Percentiles rank a stretch among this genome's conserved stretches.
These are phyloP conservation scores for Tothia fuscella DNA, from an alignment of 2,329 filamentous ascomycete genomes.

Conservation along the genomic window DNA sequence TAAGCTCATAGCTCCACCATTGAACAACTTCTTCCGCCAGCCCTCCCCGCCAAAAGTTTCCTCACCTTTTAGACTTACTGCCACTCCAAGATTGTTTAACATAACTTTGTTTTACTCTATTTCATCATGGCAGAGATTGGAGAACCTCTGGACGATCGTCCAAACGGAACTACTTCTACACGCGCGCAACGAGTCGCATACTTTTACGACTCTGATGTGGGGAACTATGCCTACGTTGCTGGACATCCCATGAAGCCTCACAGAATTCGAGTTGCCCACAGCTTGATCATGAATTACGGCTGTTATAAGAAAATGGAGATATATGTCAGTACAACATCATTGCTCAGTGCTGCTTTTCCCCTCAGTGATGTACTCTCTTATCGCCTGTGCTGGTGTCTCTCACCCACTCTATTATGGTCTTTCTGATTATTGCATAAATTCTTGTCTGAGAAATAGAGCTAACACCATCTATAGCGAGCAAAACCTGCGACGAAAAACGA, in stretches of 20 bases:
- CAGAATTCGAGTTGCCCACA: constrained; percentile 52
- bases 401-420: not conserved
- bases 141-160: constrained; percentile 40
- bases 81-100: too few species aligned
- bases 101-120: too few species aligned
- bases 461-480: constrained; percentile 26
- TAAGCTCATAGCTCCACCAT: too few species aligned
- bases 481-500: constrained; percentile 51
- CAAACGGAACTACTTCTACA: constrained; percentile 12
- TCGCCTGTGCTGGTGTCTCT: not conserved
- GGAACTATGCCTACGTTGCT: constrained; percentile 89
- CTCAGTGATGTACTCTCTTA: constrained; percentile 17
- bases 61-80: too few species aligned
- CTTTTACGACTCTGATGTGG: constrained; percentile 97
- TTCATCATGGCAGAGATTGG: constrained; percentile 40
- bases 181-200: constrained; percentile 52
- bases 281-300: constrained; percentile 60
- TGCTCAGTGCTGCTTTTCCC: constrained; percentile 1
- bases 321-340: constrained; percentile 43
- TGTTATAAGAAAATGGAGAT: constrained; percentile 66
- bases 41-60: too few species aligned
- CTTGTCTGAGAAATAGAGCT: too few species aligned
- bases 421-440: too few species aligned
- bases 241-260: constrained; percentile 58
- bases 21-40: too few species aligned